These are phyloP conservation scores for Penicillium cataractarum DNA, from an alignment of 495 filamentous ascomycete genomes.

Conservation along the genomic window DNA sequence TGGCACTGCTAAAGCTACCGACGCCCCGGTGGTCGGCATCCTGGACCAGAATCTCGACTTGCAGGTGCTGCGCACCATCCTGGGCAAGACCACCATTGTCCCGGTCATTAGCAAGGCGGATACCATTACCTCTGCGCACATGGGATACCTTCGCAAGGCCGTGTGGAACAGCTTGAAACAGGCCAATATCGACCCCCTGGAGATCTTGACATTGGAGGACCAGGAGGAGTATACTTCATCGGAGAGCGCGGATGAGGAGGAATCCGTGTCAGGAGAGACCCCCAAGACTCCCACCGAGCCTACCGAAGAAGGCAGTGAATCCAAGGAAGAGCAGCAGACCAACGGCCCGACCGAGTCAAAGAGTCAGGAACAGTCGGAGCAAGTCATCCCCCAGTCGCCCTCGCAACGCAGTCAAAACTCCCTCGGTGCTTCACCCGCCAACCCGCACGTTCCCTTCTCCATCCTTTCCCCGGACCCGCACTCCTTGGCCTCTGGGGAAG, in stretches of 20 bases:
- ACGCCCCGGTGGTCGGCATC: slow-evolving; percentile 56
- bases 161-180: slow-evolving; percentile 87
- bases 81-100: slow-evolving; percentile 94
- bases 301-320: slow-evolving; percentile 28
- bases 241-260: slow-evolving; percentile 59
- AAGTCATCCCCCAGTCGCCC: slow-evolving; percentile 22
- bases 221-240: slow-evolving; percentile 64
- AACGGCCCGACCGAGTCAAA: slow-evolving; percentile 5
- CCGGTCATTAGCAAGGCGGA: slow-evolving; percentile 97
- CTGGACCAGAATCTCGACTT: slow-evolving; percentile 90
- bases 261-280: slow-evolving; percentile 23
- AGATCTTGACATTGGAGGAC: slow-evolving; percentile 80
- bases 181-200: slow-evolving; percentile 85
- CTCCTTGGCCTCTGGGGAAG: slow-evolving; percentile 63
- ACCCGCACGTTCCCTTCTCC: slow-evolving; percentile 74
- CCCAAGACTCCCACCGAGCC: slow-evolving; percentile 22
- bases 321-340: slow-evolving; percentile 15
- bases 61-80: slow-evolving; percentile 82
- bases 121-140: slow-evolving; percentile 90
- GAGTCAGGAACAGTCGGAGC: slow-evolving; percentile 7
- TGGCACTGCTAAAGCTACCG: slow-evolving; percentile 54
- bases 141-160: slow-evolving; percentile 87
- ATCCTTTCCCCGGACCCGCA: slow-evolving; percentile 91
- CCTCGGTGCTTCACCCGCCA: slow-evolving; percentile 25
- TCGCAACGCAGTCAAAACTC: slow-evolving; percentile 36